Evolutionary conservation across 345 rosid genomes (phyloP).

Genomic region (Viola odorata): DNA sequence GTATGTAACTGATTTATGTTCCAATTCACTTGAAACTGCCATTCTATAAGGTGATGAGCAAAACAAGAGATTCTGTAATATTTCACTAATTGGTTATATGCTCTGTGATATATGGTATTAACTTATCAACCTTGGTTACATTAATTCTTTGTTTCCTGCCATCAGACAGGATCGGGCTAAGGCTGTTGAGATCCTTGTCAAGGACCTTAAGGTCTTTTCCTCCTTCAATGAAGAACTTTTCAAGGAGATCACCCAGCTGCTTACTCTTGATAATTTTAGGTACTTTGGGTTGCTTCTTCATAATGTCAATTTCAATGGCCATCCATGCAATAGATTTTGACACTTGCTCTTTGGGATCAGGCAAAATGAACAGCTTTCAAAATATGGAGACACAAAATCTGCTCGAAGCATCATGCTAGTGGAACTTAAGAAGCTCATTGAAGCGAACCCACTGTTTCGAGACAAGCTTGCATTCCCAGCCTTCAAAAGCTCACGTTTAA

Average conservation of each 20-base stretch:
- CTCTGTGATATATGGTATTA: not conserved
- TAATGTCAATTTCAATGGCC: conserved; percentile 1
- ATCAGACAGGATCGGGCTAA: conserved; percentile 67
- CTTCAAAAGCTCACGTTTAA: conserved; percentile 59
- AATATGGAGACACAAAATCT: conserved; percentile 72
- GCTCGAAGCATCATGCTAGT: conserved; percentile 64
- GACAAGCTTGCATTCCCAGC: conserved; percentile 66
- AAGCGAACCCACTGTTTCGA: conserved; percentile 72
- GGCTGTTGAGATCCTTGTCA: conserved; percentile 77
- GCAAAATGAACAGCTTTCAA: conserved; percentile 80
- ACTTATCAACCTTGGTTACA: conserved; percentile 1
- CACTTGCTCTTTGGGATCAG: conserved; percentile 28
- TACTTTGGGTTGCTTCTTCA: conserved; percentile 18
- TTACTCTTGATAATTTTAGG: conserved; percentile 78
- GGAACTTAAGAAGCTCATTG: conserved; percentile 69
- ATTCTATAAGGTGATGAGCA: not conserved
- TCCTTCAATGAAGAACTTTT: conserved; percentile 67
- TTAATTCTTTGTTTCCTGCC: conserved; percentile 15
- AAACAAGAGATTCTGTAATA: not conserved
- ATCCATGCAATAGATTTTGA: conserved; percentile 1
- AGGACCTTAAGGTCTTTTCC: conserved; percentile 70
- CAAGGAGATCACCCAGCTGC: conserved; percentile 72
- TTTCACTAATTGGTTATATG: not conserved
- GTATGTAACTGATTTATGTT: not conserved
- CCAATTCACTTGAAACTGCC: conserved; percentile 9